Evolutionary conservation across 164 flowering plant genomes (phyloP).

Genomic region (Cinnamomum micranthum): DNA sequence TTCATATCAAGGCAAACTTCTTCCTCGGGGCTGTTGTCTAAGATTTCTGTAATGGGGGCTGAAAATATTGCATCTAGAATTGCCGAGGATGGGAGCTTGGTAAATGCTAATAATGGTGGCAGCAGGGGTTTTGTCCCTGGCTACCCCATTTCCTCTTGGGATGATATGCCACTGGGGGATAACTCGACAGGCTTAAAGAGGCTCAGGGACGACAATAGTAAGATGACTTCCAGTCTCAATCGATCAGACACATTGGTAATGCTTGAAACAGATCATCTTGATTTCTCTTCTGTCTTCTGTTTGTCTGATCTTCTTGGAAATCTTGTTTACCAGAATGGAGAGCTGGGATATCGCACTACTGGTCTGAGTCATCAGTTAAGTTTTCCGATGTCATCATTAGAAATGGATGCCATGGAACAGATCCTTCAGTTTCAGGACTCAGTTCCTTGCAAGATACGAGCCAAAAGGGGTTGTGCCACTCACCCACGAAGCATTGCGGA

Average conservation of each 20-base stretch:
- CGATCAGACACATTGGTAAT: constrained; percentile 21
- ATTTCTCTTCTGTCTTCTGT: not conserved
- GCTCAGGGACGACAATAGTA: constrained; percentile 32
- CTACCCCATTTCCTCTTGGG: constrained; percentile 55
- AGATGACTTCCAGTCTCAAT: constrained; percentile 31
- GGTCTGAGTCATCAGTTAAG: constrained; percentile 71
- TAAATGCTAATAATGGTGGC: constrained; percentile 19
- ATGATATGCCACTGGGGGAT: constrained; percentile 37
- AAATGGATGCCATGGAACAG: constrained; percentile 58
- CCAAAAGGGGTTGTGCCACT: constrained; percentile 92
- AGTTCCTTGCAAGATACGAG: constrained; percentile 72
- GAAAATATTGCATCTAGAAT: constrained; percentile 24
- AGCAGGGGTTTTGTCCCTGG: constrained; percentile 17
- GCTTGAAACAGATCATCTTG: too few relatives aligned
- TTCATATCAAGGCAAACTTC: constrained; percentile 37
- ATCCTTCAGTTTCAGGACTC: constrained; percentile 61
- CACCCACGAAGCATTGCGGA: constrained; percentile 97
- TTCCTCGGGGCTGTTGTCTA: constrained; percentile 38
- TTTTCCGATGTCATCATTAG: constrained; percentile 56
- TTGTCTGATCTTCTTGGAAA: not conserved
- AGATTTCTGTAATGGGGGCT: constrained; percentile 41
- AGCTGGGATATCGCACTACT: constrained; percentile 31
- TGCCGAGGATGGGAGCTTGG: constrained; percentile 27
- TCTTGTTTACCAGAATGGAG: constrained; percentile 34
- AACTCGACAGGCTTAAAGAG: constrained; percentile 31